These are phyloP conservation scores for Rauvolfia tetraphylla DNA, from an alignment of 257 asterid species.

Conservation along the genomic window DNA sequence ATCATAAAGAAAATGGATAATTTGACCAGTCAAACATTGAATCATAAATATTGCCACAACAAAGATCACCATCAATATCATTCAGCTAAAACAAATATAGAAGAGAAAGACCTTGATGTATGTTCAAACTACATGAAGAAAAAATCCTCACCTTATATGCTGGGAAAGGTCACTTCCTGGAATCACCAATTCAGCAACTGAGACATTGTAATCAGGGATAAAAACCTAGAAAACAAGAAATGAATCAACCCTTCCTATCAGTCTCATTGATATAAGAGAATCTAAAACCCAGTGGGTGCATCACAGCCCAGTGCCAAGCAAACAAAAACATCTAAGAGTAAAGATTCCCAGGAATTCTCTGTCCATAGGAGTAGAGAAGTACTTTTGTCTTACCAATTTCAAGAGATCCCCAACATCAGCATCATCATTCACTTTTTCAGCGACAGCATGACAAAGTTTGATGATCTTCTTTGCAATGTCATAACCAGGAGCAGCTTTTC, in stretches of 20 bases:
- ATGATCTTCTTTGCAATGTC: conserved; percentile 52
- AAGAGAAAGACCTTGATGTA: neutral
- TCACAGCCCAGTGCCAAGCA: neutral
- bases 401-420: conserved; percentile 46
- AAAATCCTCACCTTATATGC: conserved; percentile 38
- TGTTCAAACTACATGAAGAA: neutral
- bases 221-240: conserved; percentile 36
- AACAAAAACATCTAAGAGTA: neutral
- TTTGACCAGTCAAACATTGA: neutral
- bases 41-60: neutral
- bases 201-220: conserved; percentile 51
- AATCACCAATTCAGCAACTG: conserved; percentile 49
- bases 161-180: conserved; percentile 57
- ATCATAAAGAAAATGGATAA: neutral
- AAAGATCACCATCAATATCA: neutral
- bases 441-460: conserved; percentile 54
- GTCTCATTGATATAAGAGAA: conserved; percentile 8
- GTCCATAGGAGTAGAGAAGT: neutral
- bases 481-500: conserved; percentile 59
- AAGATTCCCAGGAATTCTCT: neutral
- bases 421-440: conserved; percentile 43
- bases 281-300: neutral
- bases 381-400: conserved; percentile 40
- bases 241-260: conserved; percentile 4
- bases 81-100: neutral